Evolutionary conservation across 2,329 filamentous ascomycete genomes (phyloP).

Genomic region (Curvularia sp.): DNA sequence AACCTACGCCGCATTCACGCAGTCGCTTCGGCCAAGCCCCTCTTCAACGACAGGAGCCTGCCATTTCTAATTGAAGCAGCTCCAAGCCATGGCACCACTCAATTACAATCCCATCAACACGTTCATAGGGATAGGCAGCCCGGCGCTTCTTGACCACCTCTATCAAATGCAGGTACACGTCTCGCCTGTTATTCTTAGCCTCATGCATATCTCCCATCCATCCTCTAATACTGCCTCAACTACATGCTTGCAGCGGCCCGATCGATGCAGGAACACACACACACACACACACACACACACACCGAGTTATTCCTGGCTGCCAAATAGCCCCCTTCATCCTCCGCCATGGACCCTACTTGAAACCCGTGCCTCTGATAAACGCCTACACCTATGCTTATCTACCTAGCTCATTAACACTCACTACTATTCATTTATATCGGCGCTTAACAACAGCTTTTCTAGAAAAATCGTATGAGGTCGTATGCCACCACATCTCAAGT

Average conservation of each 20-base stretch:
- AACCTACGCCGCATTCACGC: conserved; percentile 13
- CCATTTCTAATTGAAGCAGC: conserved; percentile 36
- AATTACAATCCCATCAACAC: conserved; percentile 2
- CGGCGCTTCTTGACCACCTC: no score
- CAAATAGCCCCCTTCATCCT: background rate
- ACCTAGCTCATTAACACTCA: background rate
- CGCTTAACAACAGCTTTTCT: background rate
- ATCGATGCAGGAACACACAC: conserved; percentile 14
- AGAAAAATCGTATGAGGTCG: no score
- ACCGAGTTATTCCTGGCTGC: conserved; percentile 9
- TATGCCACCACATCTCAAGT: background rate
- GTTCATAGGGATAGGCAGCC: conserved; percentile 14
- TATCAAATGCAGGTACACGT: conserved; percentile 26
- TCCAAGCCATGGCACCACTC: conserved; percentile 7
- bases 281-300: background rate
- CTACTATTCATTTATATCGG: background rate
- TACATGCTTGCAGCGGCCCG: conserved; percentile 5
- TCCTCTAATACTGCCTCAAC: background rate
- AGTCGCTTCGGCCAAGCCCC: conserved; percentile 11
- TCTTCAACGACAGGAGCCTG: conserved; percentile 21
- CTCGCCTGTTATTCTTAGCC: conserved; percentile 27
- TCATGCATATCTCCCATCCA: background rate
- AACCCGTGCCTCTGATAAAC: conserved; percentile 2
- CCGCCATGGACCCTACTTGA: background rate
- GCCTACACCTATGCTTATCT: background rate